Percentiles rank a stretch among this genome's conserved stretches.
Evolutionary conservation across 306 rosid genomes (phyloP).

Genomic region (Cajanus cajan): DNA sequence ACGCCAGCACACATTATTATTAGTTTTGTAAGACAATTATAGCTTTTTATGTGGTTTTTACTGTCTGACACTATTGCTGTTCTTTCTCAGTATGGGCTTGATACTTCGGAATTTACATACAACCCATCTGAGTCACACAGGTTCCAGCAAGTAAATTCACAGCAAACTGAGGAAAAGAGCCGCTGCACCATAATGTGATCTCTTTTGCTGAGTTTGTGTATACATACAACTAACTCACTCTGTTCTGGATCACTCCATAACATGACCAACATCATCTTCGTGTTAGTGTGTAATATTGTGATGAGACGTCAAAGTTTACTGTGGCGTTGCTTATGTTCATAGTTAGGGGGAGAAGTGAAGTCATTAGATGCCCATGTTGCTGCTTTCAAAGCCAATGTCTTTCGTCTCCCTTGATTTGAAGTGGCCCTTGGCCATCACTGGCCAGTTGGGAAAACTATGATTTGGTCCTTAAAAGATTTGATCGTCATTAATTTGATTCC

Average conservation of each 20-base stretch:
- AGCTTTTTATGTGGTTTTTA: not conserved
- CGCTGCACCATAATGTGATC: slow-evolving; percentile 85
- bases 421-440: not conserved
- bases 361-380: not conserved
- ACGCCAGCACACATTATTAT: not conserved
- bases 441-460: not conserved
- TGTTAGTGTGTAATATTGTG: slow-evolving; percentile 31
- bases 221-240: not conserved
- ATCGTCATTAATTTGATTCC: not conserved
- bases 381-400: not conserved
- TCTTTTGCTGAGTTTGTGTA: slow-evolving; percentile 44
- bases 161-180: slow-evolving; percentile 87
- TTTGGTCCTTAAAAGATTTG: not conserved
- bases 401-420: not conserved
- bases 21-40: slow-evolving; percentile 25
- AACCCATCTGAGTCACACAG: slow-evolving; percentile 87
- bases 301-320: not conserved
- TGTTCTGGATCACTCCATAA: slow-evolving; percentile 36
- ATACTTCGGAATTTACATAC: slow-evolving; percentile 91
- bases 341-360: slow-evolving; percentile 7
- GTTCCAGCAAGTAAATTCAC: slow-evolving; percentile 67
- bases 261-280: slow-evolving; percentile 30
- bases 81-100: slow-evolving; percentile 81
- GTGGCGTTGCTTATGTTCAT: slow-evolving; percentile 13
- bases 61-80: not conserved